Base-by-base conservation (phyloP, 2,329 filamentous ascomycete genomes). In the Aspergillus glaucus region DNA sequence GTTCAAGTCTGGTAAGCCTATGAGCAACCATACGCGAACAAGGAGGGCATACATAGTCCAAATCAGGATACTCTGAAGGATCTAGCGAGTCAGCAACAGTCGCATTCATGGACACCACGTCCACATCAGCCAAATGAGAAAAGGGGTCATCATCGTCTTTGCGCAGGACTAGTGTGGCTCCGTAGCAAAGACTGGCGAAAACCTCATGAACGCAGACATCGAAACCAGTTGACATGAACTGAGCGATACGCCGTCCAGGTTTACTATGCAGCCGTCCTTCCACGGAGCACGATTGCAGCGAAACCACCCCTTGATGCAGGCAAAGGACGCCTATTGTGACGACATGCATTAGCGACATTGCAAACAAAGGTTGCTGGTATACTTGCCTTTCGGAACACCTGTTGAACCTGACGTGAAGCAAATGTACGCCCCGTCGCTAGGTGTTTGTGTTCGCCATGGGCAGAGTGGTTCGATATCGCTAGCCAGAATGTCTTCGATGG, bases 121-220 rank as follows among this genome's bases (percentile, higher is more conserved):
- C 56, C 2, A 57, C 63, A 2, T 24, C 26, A 3, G 44, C 43
- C 2, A 75, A 52, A 28, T 69, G 63, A 0, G 47, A 50, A 32
- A 74, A 65, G 0, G 62, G 58, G 10, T 67, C 54, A 1, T 46
- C 41, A 0, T 14, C 32, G 17, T 58, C 49, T 10, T 40, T 40
- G 1, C 40, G 32, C 1, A 75, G 57, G 0, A 73, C 61, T 2
- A 75, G 56, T 0, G 70, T 71, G 0, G 64, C 64, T 0, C 72
- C 73, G 46, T 72, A 68, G 15, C 56, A 59, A 1, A 75, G 56
- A 1, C 71, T 58, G 0, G 67, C 68, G 47, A 75, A 74, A 0
- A 71, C 62, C 48, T 71, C 73, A 30, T 70, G 63, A 8, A 76
- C 71, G 46, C 63, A 66, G n/a, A 68, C 70, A 52, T 76, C 74